Base-by-base conservation (phyloP, 371 early-diverging fungal species). In the Fennellomyces sp. region DNA sequence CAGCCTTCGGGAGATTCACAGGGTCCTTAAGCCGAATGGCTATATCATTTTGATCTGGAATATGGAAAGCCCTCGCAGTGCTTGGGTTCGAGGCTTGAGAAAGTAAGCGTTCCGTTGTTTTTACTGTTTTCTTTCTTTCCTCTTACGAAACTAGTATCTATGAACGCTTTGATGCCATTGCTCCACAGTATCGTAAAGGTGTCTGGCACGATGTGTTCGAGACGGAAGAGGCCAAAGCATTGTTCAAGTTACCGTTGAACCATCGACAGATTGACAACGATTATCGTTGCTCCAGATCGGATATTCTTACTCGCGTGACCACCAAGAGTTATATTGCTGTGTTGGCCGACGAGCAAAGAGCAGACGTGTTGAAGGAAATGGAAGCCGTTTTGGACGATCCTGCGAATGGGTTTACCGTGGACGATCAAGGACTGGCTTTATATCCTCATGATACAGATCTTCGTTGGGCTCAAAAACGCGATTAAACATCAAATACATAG, bases 1-100 rank as follows among this genome's bases (percentile, higher is more conserved):
- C 27, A 71, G 76, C 21, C 53, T 85, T 7, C 35, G 42, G 7
- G 85, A 85, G 55, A 68, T 82, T n/a, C 66, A 71, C 30, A 76
- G 85, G 31, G 76, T 83, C 0, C 56, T 85, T 49, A 75, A 79
- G 45, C 73, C 76, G 5, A 65, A 65, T 2, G 85, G 85, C 3
- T 26, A 56, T 4, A 10, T 78, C 8, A 57, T 74, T 1, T 42
- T 83, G n/a, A 68, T 79, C 2, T 83, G 84, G 83, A 83, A 83
- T 48, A 67, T 82, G 79, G 82, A 80, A 39, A 70, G 70, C 38
- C 61, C 58, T 35, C 58, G 72, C 8, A 60, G 72, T 41, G 49
- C 50, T 7, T 81, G 80, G 82, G 75, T 81, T 3, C 70, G 58
- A 2, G 45, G 59, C 15, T 23, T 80, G 13, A 53, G 78, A 66